A percentile compares a stretch with the other conserved stretches of the same genome.
Evolutionary conservation across 306 rosid genomes (phyloP).

Genomic region (Fragaria nilgerrensis): DNA sequence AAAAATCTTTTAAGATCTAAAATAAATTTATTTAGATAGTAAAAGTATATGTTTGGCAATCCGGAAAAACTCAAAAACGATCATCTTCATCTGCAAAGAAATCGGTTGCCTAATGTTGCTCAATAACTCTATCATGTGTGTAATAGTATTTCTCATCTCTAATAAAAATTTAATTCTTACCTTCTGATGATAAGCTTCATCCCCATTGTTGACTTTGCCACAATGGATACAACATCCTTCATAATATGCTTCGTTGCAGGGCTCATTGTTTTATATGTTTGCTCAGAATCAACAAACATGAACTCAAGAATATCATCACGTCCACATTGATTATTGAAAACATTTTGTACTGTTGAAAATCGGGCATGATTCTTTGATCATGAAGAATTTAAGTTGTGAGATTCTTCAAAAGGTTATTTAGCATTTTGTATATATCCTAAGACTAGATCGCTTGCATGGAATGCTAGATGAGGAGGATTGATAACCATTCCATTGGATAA

Average conservation of each 20-base stretch:
- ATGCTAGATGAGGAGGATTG: background rate
- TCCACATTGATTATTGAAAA: background rate
- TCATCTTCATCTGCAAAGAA: too few species aligned
- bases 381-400: background rate
- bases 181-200: too few species aligned
- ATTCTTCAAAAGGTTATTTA: conserved; percentile 17
- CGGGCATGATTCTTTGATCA: background rate
- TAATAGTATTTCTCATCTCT: too few species aligned
- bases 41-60: too few species aligned
- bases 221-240: too few species aligned
- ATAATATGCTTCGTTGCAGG: background rate
- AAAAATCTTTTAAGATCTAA: too few species aligned
- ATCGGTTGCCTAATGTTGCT: too few species aligned
- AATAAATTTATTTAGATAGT: too few species aligned
- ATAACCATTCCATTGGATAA: background rate
- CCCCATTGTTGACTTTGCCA: too few species aligned
- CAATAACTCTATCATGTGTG: too few species aligned
- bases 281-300: background rate
- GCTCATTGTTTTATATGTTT: background rate
- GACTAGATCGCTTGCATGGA: conserved; percentile 39
- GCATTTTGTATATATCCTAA: conserved; percentile 30
- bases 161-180: too few species aligned
- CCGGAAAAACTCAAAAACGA: too few species aligned
- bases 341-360: background rate
- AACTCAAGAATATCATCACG: background rate